phyloP scores from a whole-genome alignment of 768 basidiomycete genomes.

The Erythrobasidium yunnanense region DNA sequence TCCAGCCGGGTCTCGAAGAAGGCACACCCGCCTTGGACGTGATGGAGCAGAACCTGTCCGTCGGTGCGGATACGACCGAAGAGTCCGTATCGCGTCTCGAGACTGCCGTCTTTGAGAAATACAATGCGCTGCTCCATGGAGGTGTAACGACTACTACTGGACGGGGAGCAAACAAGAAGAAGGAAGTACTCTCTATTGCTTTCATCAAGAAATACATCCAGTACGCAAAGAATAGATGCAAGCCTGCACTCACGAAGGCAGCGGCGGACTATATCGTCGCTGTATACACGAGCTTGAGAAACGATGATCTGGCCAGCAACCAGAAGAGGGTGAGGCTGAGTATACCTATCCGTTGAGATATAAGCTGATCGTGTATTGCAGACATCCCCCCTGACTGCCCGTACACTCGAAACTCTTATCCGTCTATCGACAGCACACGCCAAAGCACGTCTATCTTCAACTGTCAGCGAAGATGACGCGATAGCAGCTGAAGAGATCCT shows the following conservation, averaged over 20 bases:
- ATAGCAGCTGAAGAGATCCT: constrained; percentile 85
- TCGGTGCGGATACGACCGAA: constrained; percentile 52
- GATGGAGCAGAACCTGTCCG: constrained; percentile 71
- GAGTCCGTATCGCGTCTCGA: constrained; percentile 50
- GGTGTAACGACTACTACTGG: constrained; percentile 55
- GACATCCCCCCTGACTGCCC: constrained; percentile 95
- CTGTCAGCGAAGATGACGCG: constrained; percentile 76
- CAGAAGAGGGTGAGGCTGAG: constrained; percentile 57
- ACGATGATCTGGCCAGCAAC: constrained; percentile 81
- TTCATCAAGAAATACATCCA: constrained; percentile 99
- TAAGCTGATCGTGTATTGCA: constrained; percentile 43
- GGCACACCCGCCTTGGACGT: constrained; percentile 79
- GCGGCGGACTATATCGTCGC: constrained; percentile 89
- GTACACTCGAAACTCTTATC: constrained; percentile 95
- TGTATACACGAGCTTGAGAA: constrained; percentile 80
- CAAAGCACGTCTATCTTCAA: constrained; percentile 76
- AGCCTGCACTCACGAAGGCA: constrained; percentile 77
- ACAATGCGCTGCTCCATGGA: constrained; percentile 83
- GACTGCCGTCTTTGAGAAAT: constrained; percentile 84
- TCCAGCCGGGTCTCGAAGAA: constrained; percentile 91
- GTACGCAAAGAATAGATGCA: constrained; percentile 79
- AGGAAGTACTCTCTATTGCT: constrained; percentile 77
- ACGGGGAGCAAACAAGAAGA: constrained; percentile 47
- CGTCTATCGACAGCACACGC: constrained; percentile 97
- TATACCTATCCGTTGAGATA: too few species aligned